Conservation (phyloP, 2,329 filamentous ascomycete species). For the Hysterium pulicare region DNA sequence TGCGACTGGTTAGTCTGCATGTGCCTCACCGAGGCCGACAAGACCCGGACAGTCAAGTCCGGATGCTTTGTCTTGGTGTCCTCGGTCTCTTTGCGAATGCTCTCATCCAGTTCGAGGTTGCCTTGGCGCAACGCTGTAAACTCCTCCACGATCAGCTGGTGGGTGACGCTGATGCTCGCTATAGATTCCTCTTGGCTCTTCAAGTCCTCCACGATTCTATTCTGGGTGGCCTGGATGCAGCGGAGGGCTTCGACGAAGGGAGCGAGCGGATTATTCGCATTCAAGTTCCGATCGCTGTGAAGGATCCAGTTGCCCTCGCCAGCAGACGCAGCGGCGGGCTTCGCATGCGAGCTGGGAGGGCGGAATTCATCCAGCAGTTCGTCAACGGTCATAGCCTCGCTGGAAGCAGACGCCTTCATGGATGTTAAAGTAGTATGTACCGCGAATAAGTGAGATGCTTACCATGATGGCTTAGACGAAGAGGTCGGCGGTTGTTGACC, state of each 20-base stretch:
- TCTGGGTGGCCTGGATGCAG: not conserved
- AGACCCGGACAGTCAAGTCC: not conserved
- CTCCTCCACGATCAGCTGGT: not conserved
- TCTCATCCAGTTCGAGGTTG: not conserved
- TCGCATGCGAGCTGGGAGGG: too few relatives aligned
- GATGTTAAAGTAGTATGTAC: too few relatives aligned
- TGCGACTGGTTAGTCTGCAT: constrained; percentile 1
- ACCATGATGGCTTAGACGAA: too few relatives aligned
- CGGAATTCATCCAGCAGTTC: too few relatives aligned
- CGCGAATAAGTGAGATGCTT: too few relatives aligned
- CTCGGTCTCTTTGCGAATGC: not conserved
- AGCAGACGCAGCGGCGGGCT: too few relatives aligned
- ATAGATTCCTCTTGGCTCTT: not conserved
- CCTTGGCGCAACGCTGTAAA: not conserved
- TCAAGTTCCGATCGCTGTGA: not conserved
- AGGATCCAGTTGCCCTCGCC: constrained; percentile 2
- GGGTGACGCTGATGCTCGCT: not conserved
- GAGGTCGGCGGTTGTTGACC: too few relatives aligned
- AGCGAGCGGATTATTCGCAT: not conserved
- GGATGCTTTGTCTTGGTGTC: not conserved
- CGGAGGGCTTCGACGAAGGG: constrained; percentile 1
- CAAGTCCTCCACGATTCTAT: not conserved
- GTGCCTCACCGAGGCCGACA: constrained; percentile 1
- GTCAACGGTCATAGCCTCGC: too few relatives aligned
- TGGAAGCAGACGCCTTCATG: too few relatives aligned